phyloP scores from a whole-genome alignment of 768 basidiomycete species.

The Kwoniella dejecticola region DNA sequence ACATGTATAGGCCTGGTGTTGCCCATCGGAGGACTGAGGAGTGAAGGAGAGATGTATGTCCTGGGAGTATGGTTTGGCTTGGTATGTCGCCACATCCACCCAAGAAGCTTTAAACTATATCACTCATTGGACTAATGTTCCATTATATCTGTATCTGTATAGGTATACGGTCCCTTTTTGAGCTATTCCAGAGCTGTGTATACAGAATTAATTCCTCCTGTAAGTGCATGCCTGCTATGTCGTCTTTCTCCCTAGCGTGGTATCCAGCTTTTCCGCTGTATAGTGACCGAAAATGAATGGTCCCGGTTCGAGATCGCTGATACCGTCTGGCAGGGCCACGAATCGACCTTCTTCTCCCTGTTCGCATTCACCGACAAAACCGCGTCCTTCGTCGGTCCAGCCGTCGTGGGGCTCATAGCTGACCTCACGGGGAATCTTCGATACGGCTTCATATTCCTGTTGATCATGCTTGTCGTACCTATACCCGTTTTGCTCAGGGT shows the following conservation, averaged over 20 bases:
- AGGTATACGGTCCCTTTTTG: slow-evolving; percentile 85
- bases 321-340: slow-evolving; percentile 63
- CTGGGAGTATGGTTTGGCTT: slow-evolving; percentile 80
- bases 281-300: neutral
- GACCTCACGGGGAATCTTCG: slow-evolving; percentile 90
- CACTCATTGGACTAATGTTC: no score
- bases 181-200: slow-evolving; percentile 84
- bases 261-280: no score
- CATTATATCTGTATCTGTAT: slow-evolving; percentile 39
- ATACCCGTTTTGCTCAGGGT: slow-evolving; percentile 73
- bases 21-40: slow-evolving; percentile 67
- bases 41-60: slow-evolving; percentile 79
- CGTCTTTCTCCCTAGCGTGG: neutral
- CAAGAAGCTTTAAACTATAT: no score
- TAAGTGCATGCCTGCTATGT: slow-evolving; percentile 15
- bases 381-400: slow-evolving; percentile 86
- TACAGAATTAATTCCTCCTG: slow-evolving; percentile 77
- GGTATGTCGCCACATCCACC: slow-evolving; percentile 44
- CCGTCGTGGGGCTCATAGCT: slow-evolving; percentile 82
- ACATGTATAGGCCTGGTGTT: slow-evolving; percentile 78
- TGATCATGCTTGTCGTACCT: slow-evolving; percentile 76
- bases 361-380: slow-evolving; percentile 87
- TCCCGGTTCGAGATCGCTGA: no score
- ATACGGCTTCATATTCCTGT: slow-evolving; percentile 84
- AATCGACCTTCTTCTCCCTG: slow-evolving; percentile 81